Conservation (phyloP, 805 yeast species). For the Maudiozyma bulderi region DNA sequence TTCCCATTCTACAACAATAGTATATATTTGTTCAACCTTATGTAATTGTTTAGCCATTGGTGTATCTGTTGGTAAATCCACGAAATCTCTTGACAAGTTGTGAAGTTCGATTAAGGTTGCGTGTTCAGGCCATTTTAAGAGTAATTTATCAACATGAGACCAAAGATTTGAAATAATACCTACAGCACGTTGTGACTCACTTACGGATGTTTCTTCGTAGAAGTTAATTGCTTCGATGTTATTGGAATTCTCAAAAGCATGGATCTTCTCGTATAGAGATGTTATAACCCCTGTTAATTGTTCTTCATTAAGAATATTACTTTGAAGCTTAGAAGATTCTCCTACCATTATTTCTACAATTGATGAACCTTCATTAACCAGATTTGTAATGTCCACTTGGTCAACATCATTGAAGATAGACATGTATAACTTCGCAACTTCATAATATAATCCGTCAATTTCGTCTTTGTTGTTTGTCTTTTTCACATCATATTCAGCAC, state of each 20-base stretch:
- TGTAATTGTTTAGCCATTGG: conserved; percentile 73
- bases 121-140: conserved; percentile 88
- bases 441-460: conserved; percentile 40
- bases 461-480: conserved; percentile 8
- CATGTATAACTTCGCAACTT: conserved; percentile 42
- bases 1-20: conserved; percentile 85
- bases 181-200: conserved; percentile 55
- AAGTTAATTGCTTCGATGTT: conserved; percentile 36
- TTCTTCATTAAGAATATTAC: conserved; percentile 21
- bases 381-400: conserved; percentile 12
- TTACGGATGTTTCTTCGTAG: conserved; percentile 52
- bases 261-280: conserved; percentile 29
- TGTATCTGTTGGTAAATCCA: conserved; percentile 49
- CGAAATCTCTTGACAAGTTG: conserved; percentile 56
- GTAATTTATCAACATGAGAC: conserved; percentile 37
- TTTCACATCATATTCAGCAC: conserved; percentile 14
- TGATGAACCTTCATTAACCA: conserved; percentile 36
- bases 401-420: conserved; percentile 29
- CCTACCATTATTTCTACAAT: conserved; percentile 23
- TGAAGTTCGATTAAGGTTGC: conserved; percentile 67
- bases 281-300: conserved; percentile 30
- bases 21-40: conserved; percentile 79
- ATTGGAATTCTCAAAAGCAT: conserved; percentile 17
- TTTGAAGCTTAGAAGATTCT: conserved; percentile 16
- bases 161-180: conserved; percentile 36